These are phyloP conservation scores for Hypoxylon sp. DNA, from an alignment of 2,329 filamentous ascomycete species.

Conservation along the genomic window DNA sequence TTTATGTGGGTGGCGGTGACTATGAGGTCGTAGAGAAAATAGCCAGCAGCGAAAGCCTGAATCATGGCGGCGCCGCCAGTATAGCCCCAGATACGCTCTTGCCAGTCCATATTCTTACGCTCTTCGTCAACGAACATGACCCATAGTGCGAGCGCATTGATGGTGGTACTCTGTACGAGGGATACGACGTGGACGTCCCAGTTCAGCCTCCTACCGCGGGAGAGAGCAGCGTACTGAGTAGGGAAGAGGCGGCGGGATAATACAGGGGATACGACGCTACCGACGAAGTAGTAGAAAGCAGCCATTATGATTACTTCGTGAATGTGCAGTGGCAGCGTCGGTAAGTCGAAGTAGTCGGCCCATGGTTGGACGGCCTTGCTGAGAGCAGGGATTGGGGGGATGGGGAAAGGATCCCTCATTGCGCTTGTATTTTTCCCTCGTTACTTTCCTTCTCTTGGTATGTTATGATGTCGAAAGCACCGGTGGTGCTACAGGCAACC, in stretches of 20 bases:
- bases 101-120: constrained; percentile 72
- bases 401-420: constrained; percentile 81
- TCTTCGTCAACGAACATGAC: constrained; percentile 77
- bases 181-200: constrained; percentile 91
- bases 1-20: constrained; percentile 75
- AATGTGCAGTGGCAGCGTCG: constrained; percentile 78
- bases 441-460: constrained; percentile 1
- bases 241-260: constrained; percentile 73
- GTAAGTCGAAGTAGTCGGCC: constrained; percentile 70
- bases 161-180: constrained; percentile 79
- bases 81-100: constrained; percentile 81
- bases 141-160: constrained; percentile 80
- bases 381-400: constrained; percentile 70
- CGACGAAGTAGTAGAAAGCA: constrained; percentile 75
- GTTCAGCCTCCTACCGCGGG: constrained; percentile 74
- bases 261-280: constrained; percentile 73
- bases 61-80: constrained; percentile 77
- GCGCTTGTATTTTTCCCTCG: constrained; percentile 32
- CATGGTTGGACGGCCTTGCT: constrained; percentile 70
- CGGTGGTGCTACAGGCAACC: not conserved
- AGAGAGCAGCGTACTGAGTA: constrained; percentile 70
- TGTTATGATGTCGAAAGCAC: not conserved
- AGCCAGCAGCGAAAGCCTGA: constrained; percentile 80
- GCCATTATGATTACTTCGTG: constrained; percentile 79
- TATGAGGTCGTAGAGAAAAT: constrained; percentile 85